phyloP scores from a whole-genome alignment of 1,139 yeast genomes.

The Taphrina flavorubra region DNA sequence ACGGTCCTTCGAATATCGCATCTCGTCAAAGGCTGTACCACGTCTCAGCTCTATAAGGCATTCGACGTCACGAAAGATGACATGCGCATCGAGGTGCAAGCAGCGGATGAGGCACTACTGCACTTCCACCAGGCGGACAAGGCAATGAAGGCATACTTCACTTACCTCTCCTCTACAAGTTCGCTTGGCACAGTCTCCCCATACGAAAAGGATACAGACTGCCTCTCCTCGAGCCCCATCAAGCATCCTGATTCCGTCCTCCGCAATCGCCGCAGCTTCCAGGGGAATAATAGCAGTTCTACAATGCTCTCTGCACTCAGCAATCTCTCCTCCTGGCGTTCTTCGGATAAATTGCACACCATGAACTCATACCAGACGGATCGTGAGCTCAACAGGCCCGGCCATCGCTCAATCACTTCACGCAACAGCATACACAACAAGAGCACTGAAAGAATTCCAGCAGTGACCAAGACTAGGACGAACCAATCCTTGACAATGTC shows the following conservation, averaged over 20 bases:
- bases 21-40: constrained; percentile 26
- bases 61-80: constrained; percentile 23
- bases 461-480: neutral
- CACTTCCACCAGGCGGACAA: constrained; percentile 29
- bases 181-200: constrained; percentile 42
- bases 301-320: constrained; percentile 30
- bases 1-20: constrained; percentile 31
- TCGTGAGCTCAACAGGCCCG: neutral
- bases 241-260: neutral
- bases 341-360: constrained; percentile 25
- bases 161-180: constrained; percentile 38
- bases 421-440: constrained; percentile 32
- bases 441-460: constrained; percentile 23
- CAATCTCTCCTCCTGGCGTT: constrained; percentile 35
- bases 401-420: constrained; percentile 27
- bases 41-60: constrained; percentile 33
- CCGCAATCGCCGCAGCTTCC: constrained; percentile 23
- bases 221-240: constrained; percentile 11
- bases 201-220: constrained; percentile 13
- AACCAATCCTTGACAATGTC: constrained; percentile 11
- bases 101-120: constrained; percentile 32
- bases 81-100: constrained; percentile 36
- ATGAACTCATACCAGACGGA: constrained; percentile 1
- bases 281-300: constrained; percentile 17
- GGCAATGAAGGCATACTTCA: constrained; percentile 40